Evolutionary conservation across 106 monocot genomes (phyloP).

Genomic region (Dactylorhiza incarnata): DNA sequence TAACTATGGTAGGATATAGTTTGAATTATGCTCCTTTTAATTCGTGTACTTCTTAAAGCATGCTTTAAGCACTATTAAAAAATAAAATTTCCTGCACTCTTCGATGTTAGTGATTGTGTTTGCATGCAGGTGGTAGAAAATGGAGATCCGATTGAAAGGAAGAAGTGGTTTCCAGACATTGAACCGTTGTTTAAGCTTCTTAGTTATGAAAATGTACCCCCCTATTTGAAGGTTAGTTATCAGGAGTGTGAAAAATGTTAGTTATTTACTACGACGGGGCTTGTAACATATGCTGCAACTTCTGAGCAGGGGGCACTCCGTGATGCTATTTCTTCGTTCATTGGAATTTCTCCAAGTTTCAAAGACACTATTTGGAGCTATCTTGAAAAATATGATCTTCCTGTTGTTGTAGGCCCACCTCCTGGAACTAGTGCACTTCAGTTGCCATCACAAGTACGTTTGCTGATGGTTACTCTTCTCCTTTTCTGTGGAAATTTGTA

Average conservation of each 20-base stretch:
- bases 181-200: slow-evolving; percentile 94
- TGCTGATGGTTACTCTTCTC: background rate
- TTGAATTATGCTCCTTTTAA: background rate
- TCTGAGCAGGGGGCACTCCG: slow-evolving; percentile 77
- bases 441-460: slow-evolving; percentile 50
- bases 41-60: background rate
- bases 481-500: background rate
- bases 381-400: slow-evolving; percentile 97
- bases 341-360: slow-evolving; percentile 57
- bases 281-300: slow-evolving; percentile 6
- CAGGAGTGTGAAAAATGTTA: background rate
- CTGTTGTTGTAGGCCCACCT: slow-evolving; percentile 60
- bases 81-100: background rate
- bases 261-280: background rate
- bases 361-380: slow-evolving; percentile 87
- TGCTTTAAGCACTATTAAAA: background rate
- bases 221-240: slow-evolving; percentile 72
- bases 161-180: slow-evolving; percentile 93
- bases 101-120: background rate
- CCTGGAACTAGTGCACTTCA: slow-evolving; percentile 28
- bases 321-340: slow-evolving; percentile 68
- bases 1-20: background rate
- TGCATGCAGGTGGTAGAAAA: slow-evolving; percentile 79
- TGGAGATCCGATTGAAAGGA: slow-evolving; percentile 82
- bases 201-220: slow-evolving; percentile 91